phyloP scores from a whole-genome alignment of 2,329 filamentous ascomycete genomes.

The Paramyrothecium roridum region DNA sequence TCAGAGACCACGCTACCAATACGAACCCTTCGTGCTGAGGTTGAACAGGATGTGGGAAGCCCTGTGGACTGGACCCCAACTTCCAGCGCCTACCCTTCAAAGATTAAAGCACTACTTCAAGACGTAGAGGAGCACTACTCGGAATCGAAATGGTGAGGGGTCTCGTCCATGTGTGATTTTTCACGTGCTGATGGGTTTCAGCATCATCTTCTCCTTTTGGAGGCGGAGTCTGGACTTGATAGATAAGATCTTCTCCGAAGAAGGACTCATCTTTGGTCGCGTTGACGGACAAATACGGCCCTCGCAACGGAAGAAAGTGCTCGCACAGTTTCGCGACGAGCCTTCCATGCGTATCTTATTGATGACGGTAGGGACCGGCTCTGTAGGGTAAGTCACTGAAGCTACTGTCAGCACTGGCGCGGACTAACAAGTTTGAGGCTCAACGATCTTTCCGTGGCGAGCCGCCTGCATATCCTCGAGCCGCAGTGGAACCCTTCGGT shows the following conservation, averaged over 20 bases:
- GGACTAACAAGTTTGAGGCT: neutral
- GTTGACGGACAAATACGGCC: constrained; percentile 39
- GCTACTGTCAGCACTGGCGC: neutral
- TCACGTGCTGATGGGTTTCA: constrained; percentile 28
- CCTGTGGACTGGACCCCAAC: neutral
- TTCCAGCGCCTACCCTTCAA: neutral
- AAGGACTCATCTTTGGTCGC: constrained; percentile 22
- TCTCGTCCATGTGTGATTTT: no score
- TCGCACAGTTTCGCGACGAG: constrained; percentile 30
- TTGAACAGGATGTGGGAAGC: neutral
- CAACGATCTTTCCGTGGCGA: constrained; percentile 37
- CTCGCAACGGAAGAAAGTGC: constrained; percentile 27
- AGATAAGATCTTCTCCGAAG: constrained; percentile 17
- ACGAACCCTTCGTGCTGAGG: neutral
- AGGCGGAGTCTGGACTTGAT: constrained; percentile 33
- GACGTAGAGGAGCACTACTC: neutral
- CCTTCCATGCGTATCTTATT: constrained; percentile 32
- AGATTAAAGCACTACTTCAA: neutral
- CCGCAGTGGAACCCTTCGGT: constrained; percentile 49
- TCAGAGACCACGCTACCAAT: neutral
- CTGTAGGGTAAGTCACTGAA: constrained; percentile 31
- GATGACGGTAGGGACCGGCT: constrained; percentile 47
- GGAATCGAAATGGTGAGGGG: neutral
- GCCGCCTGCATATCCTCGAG: constrained; percentile 44
- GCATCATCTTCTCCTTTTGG: constrained; percentile 39